These are phyloP conservation scores for Stephanodiscus minutulus DNA, from an alignment of 108 stramenopile genomes.

Conservation along the genomic window DNA sequence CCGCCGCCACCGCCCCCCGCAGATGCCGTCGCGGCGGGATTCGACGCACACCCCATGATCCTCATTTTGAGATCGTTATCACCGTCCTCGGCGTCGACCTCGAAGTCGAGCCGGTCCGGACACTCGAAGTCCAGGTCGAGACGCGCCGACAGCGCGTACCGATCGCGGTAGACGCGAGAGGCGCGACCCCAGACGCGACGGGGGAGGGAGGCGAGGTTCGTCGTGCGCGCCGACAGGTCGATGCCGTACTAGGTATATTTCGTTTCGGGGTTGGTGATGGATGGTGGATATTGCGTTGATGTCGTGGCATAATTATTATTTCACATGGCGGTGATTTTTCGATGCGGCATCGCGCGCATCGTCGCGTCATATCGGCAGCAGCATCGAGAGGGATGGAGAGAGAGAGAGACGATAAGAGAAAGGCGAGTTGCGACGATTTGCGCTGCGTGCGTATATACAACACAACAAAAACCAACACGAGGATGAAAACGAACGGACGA, in stretches of 20 bases:
- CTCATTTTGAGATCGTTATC: constrained; percentile 64
- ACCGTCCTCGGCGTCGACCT: constrained; percentile 75
- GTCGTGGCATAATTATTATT: no score
- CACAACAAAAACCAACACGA: no score
- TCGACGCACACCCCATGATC: constrained; percentile 39
- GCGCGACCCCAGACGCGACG: constrained; percentile 83
- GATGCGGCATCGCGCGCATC: no score
- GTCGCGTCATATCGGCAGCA: no score
- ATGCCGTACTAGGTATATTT: constrained; percentile 67
- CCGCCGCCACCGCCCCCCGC: neutral
- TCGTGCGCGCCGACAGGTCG: constrained; percentile 74
- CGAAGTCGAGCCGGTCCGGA: constrained; percentile 55
- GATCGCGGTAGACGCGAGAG: constrained; percentile 58
- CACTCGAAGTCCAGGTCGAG: constrained; percentile 67
- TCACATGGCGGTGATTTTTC: no score
- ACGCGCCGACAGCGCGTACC: constrained; percentile 80
- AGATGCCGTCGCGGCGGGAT: neutral
- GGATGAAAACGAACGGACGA: no score
- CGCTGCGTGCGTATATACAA: no score
- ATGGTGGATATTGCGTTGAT: neutral
- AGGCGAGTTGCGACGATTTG: no score
- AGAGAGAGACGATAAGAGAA: neutral
- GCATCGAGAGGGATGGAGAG: no score
- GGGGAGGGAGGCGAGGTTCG: constrained; percentile 87
- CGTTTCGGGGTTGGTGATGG: neutral